A percentile compares a stretch with the other conserved stretches of the same genome.
Evolutionary conservation across 805 yeast genomes (phyloP).

Genomic region (Pichia deserticola): DNA sequence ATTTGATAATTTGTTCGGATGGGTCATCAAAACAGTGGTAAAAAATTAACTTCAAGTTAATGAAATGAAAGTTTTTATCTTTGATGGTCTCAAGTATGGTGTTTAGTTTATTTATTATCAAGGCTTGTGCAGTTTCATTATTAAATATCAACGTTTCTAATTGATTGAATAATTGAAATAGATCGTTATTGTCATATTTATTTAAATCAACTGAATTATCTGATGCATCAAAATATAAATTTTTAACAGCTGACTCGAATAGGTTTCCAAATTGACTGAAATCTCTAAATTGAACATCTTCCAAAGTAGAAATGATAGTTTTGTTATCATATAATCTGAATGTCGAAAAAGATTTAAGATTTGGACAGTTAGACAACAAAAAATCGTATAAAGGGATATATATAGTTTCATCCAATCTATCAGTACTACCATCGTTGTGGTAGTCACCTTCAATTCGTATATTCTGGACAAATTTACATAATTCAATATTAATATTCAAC

Average conservation of each 20-base stretch:
- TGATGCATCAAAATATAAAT: not conserved
- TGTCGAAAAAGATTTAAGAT: conserved; percentile 6
- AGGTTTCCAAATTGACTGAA: conserved; percentile 3
- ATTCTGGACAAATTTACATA: conserved; percentile 28
- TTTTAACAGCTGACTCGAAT: not conserved
- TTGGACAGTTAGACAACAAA: conserved; percentile 10
- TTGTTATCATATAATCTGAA: not conserved
- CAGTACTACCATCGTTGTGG: conserved; percentile 13
- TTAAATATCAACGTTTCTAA: conserved; percentile 23
- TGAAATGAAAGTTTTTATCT: conserved; percentile 17
- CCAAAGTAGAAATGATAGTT: conserved; percentile 1
- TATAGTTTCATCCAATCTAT: not conserved
- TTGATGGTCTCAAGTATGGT: not conserved
- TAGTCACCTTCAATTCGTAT: conserved; percentile 27
- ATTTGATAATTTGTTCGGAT: not conserved
- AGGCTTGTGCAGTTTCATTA: conserved; percentile 22
- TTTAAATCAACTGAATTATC: not conserved
- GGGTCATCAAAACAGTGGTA: conserved; percentile 40
- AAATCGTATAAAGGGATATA: conserved; percentile 1
- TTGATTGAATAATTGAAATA: conserved; percentile 27
- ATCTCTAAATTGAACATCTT: conserved; percentile 8
- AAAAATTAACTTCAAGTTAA: conserved; percentile 33
- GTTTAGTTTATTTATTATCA: conserved; percentile 27
- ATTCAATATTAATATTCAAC: conserved; percentile 28
- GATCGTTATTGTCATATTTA: conserved; percentile 7